Base-by-base conservation (phyloP, 2,329 filamentous ascomycete species). In the Cytospora schulzeri region DNA sequence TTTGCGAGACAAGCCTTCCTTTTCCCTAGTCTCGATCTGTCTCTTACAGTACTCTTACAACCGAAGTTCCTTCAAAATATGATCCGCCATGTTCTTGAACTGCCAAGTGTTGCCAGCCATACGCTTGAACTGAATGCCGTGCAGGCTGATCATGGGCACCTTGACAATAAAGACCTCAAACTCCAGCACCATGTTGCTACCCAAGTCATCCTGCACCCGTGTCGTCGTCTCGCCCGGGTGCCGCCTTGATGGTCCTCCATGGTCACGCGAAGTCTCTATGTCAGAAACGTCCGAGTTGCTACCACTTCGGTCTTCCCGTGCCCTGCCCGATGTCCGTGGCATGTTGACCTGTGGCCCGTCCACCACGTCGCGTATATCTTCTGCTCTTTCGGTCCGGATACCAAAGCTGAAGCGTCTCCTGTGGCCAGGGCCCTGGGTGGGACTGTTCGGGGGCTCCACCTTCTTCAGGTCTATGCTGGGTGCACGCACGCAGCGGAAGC, bases 151-250 rank as follows among this genome's bases (percentile, higher is more conserved):
- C 59, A 99, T 81, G 15, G 95, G 95, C 29, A 99, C 93, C 79
- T 99, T 99, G 75, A 99, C 95, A 70, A 99, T 95, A 70, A 97
- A 88, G 68, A 98, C 97, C 75, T 99, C 95, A 73, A 98, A 99
- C 68, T 91, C 88, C 60, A 98, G 81, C 48, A 91, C 84, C 84
- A 96, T 89, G 76, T 87, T 94, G 64, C 88, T 90, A 3, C 93
- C 93, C 31, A 96, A 85, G 71, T 97, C 94, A 70, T 87, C 94
- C 75, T 96, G 92, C 28, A 97, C 93, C 66, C 95, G 92, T 4
- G 93, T 97, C 57, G 89, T 93, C 28, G 93, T 98, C 78, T 96
- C 95, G 26, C 92, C 94, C 1, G 91, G 87, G 1, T 89, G 62
- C 15, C 78, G 71, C n/a, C 85, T 81, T 63, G 82, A 80, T 12